A percentile compares a stretch with the other conserved stretches of the same genome.
These are phyloP conservation scores for Epichloe aotearoae DNA, from an alignment of 2,329 filamentous ascomycete species.

Conservation along the genomic window DNA sequence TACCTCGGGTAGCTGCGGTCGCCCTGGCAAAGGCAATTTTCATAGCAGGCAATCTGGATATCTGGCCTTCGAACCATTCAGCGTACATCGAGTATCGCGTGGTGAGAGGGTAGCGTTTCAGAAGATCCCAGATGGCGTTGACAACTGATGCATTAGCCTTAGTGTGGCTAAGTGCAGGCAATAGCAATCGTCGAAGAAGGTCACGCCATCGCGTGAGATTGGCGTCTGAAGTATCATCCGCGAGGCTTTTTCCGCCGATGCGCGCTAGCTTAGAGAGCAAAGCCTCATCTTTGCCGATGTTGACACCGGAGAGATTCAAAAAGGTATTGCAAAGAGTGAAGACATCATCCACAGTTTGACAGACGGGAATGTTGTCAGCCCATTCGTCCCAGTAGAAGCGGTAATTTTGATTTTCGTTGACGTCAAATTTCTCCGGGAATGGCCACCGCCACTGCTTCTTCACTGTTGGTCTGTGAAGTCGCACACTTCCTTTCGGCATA, in stretches of 20 bases:
- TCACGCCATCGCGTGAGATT: slow-evolving; percentile 76
- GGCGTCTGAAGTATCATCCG: slow-evolving; percentile 51
- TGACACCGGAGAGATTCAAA: slow-evolving; percentile 74
- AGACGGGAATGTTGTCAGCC: slow-evolving; percentile 84
- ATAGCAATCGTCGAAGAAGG: slow-evolving; percentile 68
- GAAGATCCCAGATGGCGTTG: slow-evolving; percentile 73
- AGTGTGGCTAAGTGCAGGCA: slow-evolving; percentile 77
- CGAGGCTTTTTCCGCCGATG: slow-evolving; percentile 67
- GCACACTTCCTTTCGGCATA: slow-evolving; percentile 55
- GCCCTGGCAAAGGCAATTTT: slow-evolving; percentile 65
- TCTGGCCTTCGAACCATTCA: slow-evolving; percentile 78
- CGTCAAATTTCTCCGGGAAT: slow-evolving; percentile 63
- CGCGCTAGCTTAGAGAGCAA: slow-evolving; percentile 72
- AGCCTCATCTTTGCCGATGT: slow-evolving; percentile 71
- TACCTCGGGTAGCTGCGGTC: slow-evolving; percentile 65
- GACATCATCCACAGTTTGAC: slow-evolving; percentile 80
- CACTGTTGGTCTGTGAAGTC: slow-evolving; percentile 42
- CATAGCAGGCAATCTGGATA: slow-evolving; percentile 64
- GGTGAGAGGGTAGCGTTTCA: slow-evolving; percentile 63
- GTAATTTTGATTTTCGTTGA: slow-evolving; percentile 65
- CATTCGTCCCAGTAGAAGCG: slow-evolving; percentile 97
- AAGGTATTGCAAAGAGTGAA: slow-evolving; percentile 77
- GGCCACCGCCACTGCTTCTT: slow-evolving; percentile 71
- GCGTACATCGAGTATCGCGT: slow-evolving; percentile 80
- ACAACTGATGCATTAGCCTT: slow-evolving; percentile 73